phyloP scores from a whole-genome alignment of 75 land plant species.

The Selaginella moellendorffii region DNA sequence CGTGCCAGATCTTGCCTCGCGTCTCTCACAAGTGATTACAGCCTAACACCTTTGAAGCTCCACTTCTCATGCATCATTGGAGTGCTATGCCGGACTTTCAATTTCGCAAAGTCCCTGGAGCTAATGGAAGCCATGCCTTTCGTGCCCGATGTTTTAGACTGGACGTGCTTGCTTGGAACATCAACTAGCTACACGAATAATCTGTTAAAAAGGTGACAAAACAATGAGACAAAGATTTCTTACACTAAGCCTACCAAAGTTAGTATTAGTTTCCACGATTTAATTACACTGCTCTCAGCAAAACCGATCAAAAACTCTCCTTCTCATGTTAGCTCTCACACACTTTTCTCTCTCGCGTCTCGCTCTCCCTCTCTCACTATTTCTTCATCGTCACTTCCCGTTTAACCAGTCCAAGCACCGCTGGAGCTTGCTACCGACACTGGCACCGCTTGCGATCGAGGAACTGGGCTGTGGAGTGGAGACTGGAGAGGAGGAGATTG shows the following conservation, averaged over 20 bases:
- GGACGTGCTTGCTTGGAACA: constrained; percentile 36
- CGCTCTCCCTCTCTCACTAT: background rate
- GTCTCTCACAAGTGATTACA: constrained; percentile 6
- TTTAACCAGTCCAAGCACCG: background rate
- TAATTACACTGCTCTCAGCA: background rate
- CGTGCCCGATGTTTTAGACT: constrained; percentile 27
- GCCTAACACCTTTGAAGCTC: constrained; percentile 9
- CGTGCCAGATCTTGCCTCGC: constrained; percentile 9
- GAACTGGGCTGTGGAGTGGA: too few relatives aligned
- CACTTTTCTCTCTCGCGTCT: background rate
- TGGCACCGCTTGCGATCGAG: too few relatives aligned
- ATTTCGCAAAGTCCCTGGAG: constrained; percentile 34
- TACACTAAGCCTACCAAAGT: background rate
- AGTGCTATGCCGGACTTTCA: constrained; percentile 24
- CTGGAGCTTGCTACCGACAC: too few relatives aligned
- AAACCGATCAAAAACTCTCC: constrained; percentile 1
- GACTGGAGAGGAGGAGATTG: too few relatives aligned
- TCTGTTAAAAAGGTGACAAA: too few relatives aligned
- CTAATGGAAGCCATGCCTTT: constrained; percentile 34
- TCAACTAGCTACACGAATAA: too few relatives aligned
- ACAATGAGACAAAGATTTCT: too few relatives aligned
- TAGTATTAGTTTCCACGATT: background rate
- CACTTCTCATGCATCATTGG: constrained; percentile 14
- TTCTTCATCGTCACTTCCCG: background rate
- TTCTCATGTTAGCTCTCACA: background rate